A percentile compares a stretch with the other conserved stretches of the same genome.
phyloP scores from a whole-genome alignment of 2,329 filamentous ascomycete species.

The Aspergillus sp. region DNA sequence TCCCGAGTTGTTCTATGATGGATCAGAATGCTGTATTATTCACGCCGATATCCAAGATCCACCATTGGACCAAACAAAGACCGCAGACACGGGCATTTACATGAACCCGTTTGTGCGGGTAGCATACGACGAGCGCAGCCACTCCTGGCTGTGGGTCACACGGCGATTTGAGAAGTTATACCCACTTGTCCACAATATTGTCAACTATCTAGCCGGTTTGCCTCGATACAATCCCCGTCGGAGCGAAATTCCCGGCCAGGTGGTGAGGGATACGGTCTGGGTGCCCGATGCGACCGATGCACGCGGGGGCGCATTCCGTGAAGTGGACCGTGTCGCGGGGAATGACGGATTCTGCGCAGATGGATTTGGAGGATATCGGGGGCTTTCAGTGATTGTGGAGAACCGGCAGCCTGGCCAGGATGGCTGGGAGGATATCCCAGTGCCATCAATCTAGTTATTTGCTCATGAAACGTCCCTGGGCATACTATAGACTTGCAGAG shows the following conservation, averaged over 20 bases:
- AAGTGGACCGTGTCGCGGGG: slow-evolving; percentile 32
- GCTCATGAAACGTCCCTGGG: neutral
- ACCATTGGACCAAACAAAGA: slow-evolving; percentile 27
- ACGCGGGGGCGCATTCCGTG: slow-evolving; percentile 33
- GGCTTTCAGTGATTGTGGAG: slow-evolving; percentile 38
- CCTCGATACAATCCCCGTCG: slow-evolving; percentile 64
- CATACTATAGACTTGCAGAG: neutral
- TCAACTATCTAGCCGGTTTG: slow-evolving; percentile 58
- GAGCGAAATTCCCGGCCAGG: slow-evolving; percentile 58
- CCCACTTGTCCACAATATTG: slow-evolving; percentile 57
- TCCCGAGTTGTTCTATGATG: slow-evolving; percentile 61
- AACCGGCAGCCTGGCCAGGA: slow-evolving; percentile 35
- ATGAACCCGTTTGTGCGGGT: slow-evolving; percentile 76
- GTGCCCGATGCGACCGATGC: slow-evolving; percentile 23
- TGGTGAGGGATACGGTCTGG: slow-evolving; percentile 37
- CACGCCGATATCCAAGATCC: slow-evolving; percentile 50
- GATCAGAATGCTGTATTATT: slow-evolving; percentile 64
- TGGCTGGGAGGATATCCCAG: slow-evolving; percentile 33
- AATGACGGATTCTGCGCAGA: slow-evolving; percentile 39
- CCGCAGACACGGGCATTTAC: slow-evolving; percentile 60
- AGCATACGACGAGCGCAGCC: slow-evolving; percentile 61
- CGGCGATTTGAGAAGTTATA: slow-evolving; percentile 68
- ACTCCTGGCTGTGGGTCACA: slow-evolving; percentile 60
- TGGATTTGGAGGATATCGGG: slow-evolving; percentile 40
- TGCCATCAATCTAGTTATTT: neutral